phyloP scores from a whole-genome alignment of 2,329 filamentous ascomycete species.

The Colletotrichum zoysiae region DNA sequence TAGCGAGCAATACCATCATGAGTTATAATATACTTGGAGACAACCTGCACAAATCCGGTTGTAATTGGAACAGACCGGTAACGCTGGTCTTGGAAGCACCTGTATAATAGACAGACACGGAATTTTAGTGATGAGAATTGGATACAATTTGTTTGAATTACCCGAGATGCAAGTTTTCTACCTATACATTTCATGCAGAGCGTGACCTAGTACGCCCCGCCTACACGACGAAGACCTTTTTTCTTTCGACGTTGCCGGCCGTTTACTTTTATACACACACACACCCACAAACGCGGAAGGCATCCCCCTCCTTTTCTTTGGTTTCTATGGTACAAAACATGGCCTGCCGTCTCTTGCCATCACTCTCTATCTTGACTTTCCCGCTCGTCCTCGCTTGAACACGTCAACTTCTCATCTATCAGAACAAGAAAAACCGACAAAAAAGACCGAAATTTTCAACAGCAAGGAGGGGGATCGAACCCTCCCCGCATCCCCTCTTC shows the following conservation, averaged over 20 bases:
- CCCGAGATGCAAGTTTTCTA: neutral
- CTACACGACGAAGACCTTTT: neutral
- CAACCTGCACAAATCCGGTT: neutral
- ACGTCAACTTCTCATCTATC: neutral
- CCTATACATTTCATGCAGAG: neutral
- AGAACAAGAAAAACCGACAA: neutral
- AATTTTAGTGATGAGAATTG: neutral
- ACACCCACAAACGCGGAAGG: neutral
- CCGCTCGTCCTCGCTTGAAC: no score
- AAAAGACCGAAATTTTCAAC: neutral
- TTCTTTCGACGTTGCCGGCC: constrained; percentile 3
- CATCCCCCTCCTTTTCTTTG: neutral
- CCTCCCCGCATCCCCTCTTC: neutral
- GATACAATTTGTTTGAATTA: neutral
- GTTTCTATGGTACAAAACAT: constrained; percentile 29
- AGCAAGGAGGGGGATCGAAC: neutral
- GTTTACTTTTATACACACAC: constrained; percentile 20
- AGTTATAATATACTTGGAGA: neutral
- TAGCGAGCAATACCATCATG: neutral
- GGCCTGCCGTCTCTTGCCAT: neutral
- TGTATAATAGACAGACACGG: neutral
- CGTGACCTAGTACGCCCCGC: neutral
- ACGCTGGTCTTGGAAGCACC: neutral
- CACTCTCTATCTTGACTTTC: neutral
- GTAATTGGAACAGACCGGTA: neutral